These are phyloP conservation scores for Mortierella sp. DNA, from an alignment of 371 early-diverging fungal species.

Conservation along the genomic window DNA sequence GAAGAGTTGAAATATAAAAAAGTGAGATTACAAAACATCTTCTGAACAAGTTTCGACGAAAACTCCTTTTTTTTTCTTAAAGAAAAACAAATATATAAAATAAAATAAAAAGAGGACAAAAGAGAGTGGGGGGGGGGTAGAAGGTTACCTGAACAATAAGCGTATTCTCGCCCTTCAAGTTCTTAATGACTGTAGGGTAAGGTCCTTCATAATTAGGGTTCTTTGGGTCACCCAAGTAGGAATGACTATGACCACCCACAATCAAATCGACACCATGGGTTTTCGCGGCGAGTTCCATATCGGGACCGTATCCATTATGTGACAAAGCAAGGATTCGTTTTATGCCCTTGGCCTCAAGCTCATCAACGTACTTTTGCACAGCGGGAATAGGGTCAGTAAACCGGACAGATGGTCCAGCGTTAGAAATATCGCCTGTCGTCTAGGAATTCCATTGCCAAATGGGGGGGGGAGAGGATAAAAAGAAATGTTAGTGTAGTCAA, in stretches of 20 bases:
- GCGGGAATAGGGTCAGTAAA: constrained; percentile 61
- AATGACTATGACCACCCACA: constrained; percentile 82
- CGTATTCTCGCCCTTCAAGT: constrained; percentile 66
- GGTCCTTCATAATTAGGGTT: constrained; percentile 55
- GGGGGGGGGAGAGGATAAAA: too few relatives aligned
- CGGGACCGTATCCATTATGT: constrained; percentile 75
- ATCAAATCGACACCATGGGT: constrained; percentile 66
- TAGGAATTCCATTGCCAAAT: constrained; percentile 2
- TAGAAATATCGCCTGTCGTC: constrained; percentile 68
- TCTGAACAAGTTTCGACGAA: too few relatives aligned
- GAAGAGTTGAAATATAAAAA: background rate
- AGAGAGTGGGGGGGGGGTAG: background rate
- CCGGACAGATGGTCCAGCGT: constrained; percentile 53
- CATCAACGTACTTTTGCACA: constrained; percentile 69
- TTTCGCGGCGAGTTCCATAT: constrained; percentile 66
- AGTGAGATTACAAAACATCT: constrained; percentile 2
- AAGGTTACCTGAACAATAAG: constrained; percentile 68
- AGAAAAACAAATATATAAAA: background rate
- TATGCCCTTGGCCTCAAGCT: constrained; percentile 67
- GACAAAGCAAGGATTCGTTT: constrained; percentile 72
- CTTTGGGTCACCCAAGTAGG: constrained; percentile 62
- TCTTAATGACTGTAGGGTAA: constrained; percentile 69
- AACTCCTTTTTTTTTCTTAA: background rate
- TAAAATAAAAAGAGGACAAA: background rate
- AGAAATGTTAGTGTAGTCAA: too few relatives aligned